Evolutionary conservation across 805 yeast genomes (phyloP).

Genomic region (Torulaspora franciscae): DNA sequence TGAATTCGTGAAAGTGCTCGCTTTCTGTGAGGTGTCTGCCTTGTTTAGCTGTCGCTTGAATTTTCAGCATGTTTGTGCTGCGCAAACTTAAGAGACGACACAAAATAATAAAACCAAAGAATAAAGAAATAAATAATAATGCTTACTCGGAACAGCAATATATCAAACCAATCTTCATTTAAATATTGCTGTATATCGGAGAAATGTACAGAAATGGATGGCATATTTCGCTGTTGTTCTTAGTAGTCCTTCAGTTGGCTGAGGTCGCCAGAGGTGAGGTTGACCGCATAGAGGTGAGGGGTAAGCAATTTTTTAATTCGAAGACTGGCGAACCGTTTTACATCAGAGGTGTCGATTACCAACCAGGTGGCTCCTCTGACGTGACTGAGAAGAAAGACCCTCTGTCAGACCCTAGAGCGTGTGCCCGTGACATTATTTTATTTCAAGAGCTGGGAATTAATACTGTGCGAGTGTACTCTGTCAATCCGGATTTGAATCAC

Average conservation of each 20-base stretch:
- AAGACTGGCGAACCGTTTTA: slow-evolving; percentile 72
- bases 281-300: slow-evolving; percentile 65
- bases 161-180: too few species aligned
- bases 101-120: neutral
- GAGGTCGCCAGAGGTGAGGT: slow-evolving; percentile 32
- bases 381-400: slow-evolving; percentile 61
- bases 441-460: slow-evolving; percentile 84
- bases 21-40: neutral
- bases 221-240: neutral
- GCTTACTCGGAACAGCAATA: too few species aligned
- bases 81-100: neutral
- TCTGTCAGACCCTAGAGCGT: slow-evolving; percentile 59
- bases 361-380: slow-evolving; percentile 91
- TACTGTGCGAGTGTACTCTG: slow-evolving; percentile 81
- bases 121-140: neutral
- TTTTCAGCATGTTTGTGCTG: neutral
- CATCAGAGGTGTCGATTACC: slow-evolving; percentile 87
- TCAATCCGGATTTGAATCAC: slow-evolving; percentile 77
- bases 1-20: neutral
- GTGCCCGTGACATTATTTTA: slow-evolving; percentile 76
- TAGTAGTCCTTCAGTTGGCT: slow-evolving; percentile 1
- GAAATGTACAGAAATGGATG: too few species aligned
- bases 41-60: neutral
- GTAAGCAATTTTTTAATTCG: slow-evolving; percentile 70
- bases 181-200: too few species aligned